Evolutionary conservation across 257 asterid genomes (phyloP), one percentile per base, ranked within the genome.

Genomic region (Verbena officinalis): DNA sequence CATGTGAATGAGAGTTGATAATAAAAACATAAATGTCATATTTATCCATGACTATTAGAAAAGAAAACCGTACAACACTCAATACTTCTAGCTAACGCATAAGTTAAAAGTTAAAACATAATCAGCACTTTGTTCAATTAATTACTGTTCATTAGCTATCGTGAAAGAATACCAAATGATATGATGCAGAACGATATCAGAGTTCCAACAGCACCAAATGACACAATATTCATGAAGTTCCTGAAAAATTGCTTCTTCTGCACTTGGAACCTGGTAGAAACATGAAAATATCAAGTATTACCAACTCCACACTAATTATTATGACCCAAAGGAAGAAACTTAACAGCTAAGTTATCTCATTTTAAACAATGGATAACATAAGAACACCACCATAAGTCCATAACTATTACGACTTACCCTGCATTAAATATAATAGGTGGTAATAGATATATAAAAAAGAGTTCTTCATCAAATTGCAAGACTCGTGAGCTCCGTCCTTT

Each of bases 361-460:
- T 27, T 27, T 27, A 2, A 27, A 7, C 20, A 57, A 33, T 7
- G 2, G 4, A 2, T 38, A 30, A 7, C 16, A 58, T 17, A 30
- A 8, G 13, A 23, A 2, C 13, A 30, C 9, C 20, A n/a, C n/a
- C n/a, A n/a, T n/a, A n/a, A n/a, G n/a, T n/a, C n/a, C n/a, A 4
- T 49, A 62, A 61, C 43, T 2, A 5, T 36, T 27, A 51, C 5
- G 22, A 40, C 83, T 75, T 30, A 85, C 96, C 95, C 98, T 4
- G 91, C 96, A 77, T 88, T 88, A 49, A 88, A 91, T 52, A 91
- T 88, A 67, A 91, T 86, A 27, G 98, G 96, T 11, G 98, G 98
- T 31, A 91, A 75, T 52, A 91, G 78, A 78, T 86, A 91, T 31
- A 81, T 84, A 53, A 91, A 91, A 72, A 91, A 88, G 50, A 91